Evolutionary conservation across 768 basidiomycete species (phyloP), one percentile per base, ranked within the genome.

Genomic region (Leccinum uliginosum): DNA sequence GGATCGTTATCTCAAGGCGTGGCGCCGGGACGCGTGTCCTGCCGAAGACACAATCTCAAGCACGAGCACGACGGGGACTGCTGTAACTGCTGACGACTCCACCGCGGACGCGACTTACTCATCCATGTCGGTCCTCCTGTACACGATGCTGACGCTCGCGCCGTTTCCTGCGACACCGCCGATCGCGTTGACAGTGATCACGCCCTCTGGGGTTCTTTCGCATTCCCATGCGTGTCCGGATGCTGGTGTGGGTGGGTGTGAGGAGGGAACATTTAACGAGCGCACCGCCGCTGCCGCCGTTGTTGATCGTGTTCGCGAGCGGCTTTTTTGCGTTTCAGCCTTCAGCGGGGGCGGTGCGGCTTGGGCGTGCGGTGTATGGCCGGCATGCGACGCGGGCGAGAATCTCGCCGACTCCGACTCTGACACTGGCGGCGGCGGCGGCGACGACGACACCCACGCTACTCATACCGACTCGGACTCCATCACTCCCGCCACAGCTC

Each of bases 401-500:
- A 40, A 6, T 40, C 30, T 30, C 30, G 30, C 4, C 27, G 27
- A 29, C 30, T 30, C 1, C 30, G 30, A 30, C 4, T 5, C 1
- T 29, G 4, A 29, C 30, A 30, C 12, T 30, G n/a, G 40, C 60
- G 7, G 49, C 59, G 30, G 30, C 3, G 10, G 19, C n/a, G 12
- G 19, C 11, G 12, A 30, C 4, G 21, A 44, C 23, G 19, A 46
- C 23, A 23, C n/a, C 44, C 3, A 8, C 10, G 4, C 11, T 19
- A 43, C 11, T 21, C 17, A 50, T 57, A 23, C 59, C 67, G 6
- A 66, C 65, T 27, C 59, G 65, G 6, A 66, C 65, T 27, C 67
- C 66, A 15, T 64, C 65, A 26, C 71, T 78, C 24, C 79, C 79
- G 1, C 69, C 70, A 14, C 65, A 60, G 10, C 69, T 74, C 58